Conservation (phyloP, 2,329 filamentous ascomycete species). For the Penicillium digitatum region DNA sequence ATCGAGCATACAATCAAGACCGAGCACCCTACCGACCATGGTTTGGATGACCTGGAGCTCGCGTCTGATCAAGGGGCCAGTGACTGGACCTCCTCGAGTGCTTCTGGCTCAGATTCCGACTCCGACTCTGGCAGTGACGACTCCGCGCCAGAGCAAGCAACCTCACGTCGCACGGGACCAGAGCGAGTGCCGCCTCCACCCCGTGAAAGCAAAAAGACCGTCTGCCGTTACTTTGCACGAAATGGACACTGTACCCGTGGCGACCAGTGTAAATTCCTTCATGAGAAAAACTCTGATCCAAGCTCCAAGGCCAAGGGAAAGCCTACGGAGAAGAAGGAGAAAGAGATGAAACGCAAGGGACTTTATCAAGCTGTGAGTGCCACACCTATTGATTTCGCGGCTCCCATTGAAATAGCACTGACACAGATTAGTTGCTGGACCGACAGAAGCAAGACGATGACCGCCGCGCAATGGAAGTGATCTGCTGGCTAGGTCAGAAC, state of each 20-base stretch:
- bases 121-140: conserved; percentile 28
- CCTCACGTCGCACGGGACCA: conserved; percentile 40
- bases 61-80: conserved; percentile 21
- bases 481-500: conserved; percentile 42
- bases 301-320: conserved; percentile 29
- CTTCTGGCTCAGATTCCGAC: conserved; percentile 28
- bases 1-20: not conserved
- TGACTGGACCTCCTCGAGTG: conserved; percentile 41
- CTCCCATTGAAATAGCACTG: conserved; percentile 1
- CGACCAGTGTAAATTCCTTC: conserved; percentile 41
- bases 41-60: conserved; percentile 11
- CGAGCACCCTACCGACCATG: not conserved
- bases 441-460: conserved; percentile 44
- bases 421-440: conserved; percentile 37
- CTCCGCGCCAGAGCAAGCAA: conserved; percentile 42
- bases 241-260: conserved; percentile 43
- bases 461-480: conserved; percentile 41
- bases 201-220: conserved; percentile 31
- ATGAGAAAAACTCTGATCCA: conserved; percentile 34
- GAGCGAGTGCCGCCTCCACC: conserved; percentile 40
- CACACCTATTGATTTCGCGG: not conserved
- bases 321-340: conserved; percentile 22
- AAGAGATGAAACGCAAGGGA: conserved; percentile 34
- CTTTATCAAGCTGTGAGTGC: conserved; percentile 43
- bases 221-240: conserved; percentile 42